phyloP scores from a whole-genome alignment of 768 basidiomycete species.

The Mycena metata region DNA sequence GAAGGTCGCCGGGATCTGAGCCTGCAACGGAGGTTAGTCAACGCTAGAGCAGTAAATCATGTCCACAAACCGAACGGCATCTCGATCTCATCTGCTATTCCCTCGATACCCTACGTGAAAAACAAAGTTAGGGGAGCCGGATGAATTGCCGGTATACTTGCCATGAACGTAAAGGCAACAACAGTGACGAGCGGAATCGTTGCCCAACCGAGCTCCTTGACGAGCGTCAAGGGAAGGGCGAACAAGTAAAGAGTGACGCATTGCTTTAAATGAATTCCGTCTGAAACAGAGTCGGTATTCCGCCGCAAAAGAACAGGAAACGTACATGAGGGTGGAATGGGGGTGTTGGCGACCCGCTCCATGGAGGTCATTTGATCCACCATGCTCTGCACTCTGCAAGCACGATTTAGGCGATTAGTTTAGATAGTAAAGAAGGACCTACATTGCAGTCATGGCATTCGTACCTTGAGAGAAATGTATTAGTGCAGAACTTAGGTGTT shows the following conservation, averaged over 20 bases:
- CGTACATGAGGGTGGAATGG: conserved; percentile 83
- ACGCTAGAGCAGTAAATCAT: conserved; percentile 23
- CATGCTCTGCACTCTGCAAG: conserved; percentile 78
- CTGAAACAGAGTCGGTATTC: conserved; percentile 52
- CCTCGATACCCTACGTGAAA: conserved; percentile 75
- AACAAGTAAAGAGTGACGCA: conserved; percentile 95
- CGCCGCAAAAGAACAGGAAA: conserved; percentile 20
- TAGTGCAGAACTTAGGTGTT: background rate
- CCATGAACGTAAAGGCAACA: conserved; percentile 92
- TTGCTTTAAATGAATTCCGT: conserved; percentile 94
- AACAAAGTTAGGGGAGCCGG: background rate
- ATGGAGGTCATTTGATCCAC: conserved; percentile 88
- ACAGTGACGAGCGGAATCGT: conserved; percentile 89
- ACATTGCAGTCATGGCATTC: conserved; percentile 83
- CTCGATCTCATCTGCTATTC: conserved; percentile 95
- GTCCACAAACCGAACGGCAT: conserved; percentile 86
- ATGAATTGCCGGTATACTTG: background rate
- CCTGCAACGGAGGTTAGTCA: conserved; percentile 50
- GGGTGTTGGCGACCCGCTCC: conserved; percentile 93
- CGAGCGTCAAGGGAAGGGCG: conserved; percentile 88
- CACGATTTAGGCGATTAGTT: background rate
- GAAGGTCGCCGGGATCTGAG: conserved; percentile 76
- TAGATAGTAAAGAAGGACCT: conserved; percentile 34
- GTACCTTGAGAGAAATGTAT: conserved; percentile 60
- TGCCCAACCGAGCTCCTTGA: conserved; percentile 85